Base-by-base conservation (phyloP, 2,329 filamentous ascomycete species). In the Colletotrichum lupini region DNA sequence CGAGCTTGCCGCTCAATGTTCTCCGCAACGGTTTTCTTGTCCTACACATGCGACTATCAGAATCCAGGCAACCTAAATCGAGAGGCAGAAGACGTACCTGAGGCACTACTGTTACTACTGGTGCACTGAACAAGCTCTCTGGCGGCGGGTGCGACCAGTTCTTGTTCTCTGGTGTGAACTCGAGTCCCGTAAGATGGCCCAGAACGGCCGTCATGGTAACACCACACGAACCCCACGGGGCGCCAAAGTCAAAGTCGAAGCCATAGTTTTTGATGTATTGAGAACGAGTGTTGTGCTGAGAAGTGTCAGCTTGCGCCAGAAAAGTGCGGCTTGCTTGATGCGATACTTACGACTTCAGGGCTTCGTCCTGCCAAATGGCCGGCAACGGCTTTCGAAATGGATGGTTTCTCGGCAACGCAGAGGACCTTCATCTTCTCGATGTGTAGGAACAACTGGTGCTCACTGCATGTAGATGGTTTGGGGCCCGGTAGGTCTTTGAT, bases 161-260 rank as follows among this genome's bases (percentile, higher is more conserved):
- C 78, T 91, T 93, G 83, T 93, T 95, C 68, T 92, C 89, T 9
- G 86, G 81, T 22, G 90, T 89, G 78, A 99, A 98, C 65, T 97
- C 94, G 57, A 92, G 85, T n/a, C 87, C 87, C 37, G 94, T 95
- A 76, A 99, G 88, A 83, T 99, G 97, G 14, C 97, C 97, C 12
- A 93, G 87, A 28, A 99, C 97, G 75, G 93, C 95, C 68, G 97
- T 99, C 94, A 99, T 98, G 56, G 93, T 95, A 59, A 98, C 96
- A 14, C 91, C 87, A 81, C 94, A 98, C 74, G 87, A 87, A 24
- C 95, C 95, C 93, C 95, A 98, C 76, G 89, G 87, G 59, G 86
- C 88, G 6, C 92, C 92, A 81, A 99, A 99, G 80, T 94, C 92
- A 83, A 97, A 99, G 58, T 92, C 89, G 80, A 99, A 99, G 32